phyloP scores from a whole-genome alignment of 345 rosid genomes.

The Trapa incisa region DNA sequence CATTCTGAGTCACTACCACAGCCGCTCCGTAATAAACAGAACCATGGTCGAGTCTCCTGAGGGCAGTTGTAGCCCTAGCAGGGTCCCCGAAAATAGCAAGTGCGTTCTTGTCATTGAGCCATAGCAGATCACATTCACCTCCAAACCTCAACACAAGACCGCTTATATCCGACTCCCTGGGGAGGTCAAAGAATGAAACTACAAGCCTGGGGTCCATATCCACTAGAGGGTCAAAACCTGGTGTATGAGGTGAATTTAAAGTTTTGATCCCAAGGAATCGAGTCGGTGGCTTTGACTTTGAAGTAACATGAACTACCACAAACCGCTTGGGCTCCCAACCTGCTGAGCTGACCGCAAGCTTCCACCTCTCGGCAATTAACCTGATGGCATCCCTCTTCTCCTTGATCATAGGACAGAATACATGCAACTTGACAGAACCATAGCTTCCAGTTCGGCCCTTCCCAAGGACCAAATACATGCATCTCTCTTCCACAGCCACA shows the following conservation, averaged over 20 bases:
- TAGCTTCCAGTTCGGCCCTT: slow-evolving; percentile 44
- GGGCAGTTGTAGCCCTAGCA: slow-evolving; percentile 92
- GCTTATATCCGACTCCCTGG: slow-evolving; percentile 77
- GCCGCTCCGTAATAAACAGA: slow-evolving; percentile 69
- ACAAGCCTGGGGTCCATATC: slow-evolving; percentile 97
- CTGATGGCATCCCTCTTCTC: slow-evolving; percentile 84
- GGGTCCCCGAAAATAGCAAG: slow-evolving; percentile 82
- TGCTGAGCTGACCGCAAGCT: slow-evolving; percentile 56
- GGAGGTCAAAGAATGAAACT: slow-evolving; percentile 77
- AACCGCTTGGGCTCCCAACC: slow-evolving; percentile 98
- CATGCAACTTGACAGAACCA: slow-evolving; percentile 61
- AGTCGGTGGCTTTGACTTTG: slow-evolving; percentile 69
- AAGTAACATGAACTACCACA: slow-evolving; percentile 55
- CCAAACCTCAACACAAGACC: slow-evolving; percentile 79
- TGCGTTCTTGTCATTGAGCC: slow-evolving; percentile 93
- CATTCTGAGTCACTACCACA: slow-evolving; percentile 33
- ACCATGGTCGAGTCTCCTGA: slow-evolving; percentile 93
- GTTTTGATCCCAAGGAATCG: slow-evolving; percentile 60
- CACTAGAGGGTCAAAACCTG: slow-evolving; percentile 55
- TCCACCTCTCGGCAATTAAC: slow-evolving; percentile 91
- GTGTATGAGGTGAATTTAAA: slow-evolving; percentile 29
- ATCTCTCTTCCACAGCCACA: slow-evolving; percentile 81
- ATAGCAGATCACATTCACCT: slow-evolving; percentile 87
- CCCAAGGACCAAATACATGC: slow-evolving; percentile 78
- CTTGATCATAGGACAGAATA: slow-evolving; percentile 82